Base-by-base conservation (phyloP, 495 filamentous ascomycete genomes). In the Hyaloscypha bicolor region DNA sequence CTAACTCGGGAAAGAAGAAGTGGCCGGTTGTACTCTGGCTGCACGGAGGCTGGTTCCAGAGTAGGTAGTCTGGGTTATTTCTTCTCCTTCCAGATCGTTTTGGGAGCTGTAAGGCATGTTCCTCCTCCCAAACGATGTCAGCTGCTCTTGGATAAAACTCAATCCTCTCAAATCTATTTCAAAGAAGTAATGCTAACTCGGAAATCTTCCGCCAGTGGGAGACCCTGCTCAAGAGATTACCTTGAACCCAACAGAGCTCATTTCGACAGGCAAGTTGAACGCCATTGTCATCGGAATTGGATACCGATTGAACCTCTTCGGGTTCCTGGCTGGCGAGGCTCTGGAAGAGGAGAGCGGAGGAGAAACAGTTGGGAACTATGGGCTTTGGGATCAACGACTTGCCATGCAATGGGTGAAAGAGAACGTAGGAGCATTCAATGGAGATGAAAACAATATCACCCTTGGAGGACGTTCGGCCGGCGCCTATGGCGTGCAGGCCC, bases 401-500 rank as follows among this genome's bases (percentile, higher is more conserved):
- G 78, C 76, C 1, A 67, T 80, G 5, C 70, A 75, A 25, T 82
- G 78, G 80, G 73, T 88, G 53, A 76, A 81, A 60, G 77, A 76
- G 58, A 80, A 85, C 71, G 83, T 85, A 67, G 69, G 62, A 8
- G 71, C 51, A 11, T 77, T 77, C 65, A 70, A 72, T 19, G 75
- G 70, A 9, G 64, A 76, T 37, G 63, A 78, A 16, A 66, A 76
- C 37, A 70, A 73, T 4, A 73, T 83, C n/a, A 78, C 75, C 8
- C 65, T 80, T 32, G 69, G 82, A 55, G 85, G 85, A 11, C 80
- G 84, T 69, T 81, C 78, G 16, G 85, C 85, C 21, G 85, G 85
- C 6, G 51, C 45, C 2, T 64, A 64, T 37, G 35, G 32, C 5
- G 62, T 64, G 16, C 62, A 64, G 9, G 62, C 62, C 11, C 35